A percentile compares a stretch with the other conserved stretches of the same genome.
phyloP scores from a whole-genome alignment of 768 basidiomycete species.

The Tricholoma bakamatsutake region DNA sequence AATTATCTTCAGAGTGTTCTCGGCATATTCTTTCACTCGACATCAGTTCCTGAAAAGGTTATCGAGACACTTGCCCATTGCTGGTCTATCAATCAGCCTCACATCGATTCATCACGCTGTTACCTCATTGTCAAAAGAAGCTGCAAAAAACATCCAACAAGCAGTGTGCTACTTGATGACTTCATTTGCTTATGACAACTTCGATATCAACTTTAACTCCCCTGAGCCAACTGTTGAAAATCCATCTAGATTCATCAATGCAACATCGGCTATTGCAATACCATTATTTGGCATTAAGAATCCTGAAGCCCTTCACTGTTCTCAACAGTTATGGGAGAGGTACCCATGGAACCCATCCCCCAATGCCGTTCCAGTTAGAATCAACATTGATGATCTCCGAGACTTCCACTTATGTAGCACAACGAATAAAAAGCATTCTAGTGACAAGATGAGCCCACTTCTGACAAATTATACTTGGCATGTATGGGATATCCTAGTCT shows the following conservation, averaged over 20 bases:
- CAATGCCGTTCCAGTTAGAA: not conserved
- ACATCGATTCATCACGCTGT: constrained; percentile 13
- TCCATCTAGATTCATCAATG: constrained; percentile 14
- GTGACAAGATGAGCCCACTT: constrained; percentile 4
- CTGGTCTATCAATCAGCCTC: constrained; percentile 17
- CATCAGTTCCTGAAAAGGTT: constrained; percentile 23
- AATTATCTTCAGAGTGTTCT: constrained; percentile 6
- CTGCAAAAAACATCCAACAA: constrained; percentile 4
- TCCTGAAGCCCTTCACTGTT: constrained; percentile 20
- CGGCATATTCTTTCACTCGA: constrained; percentile 29
- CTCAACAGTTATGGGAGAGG: constrained; percentile 23
- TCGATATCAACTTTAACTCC: constrained; percentile 27
- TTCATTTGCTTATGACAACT: constrained; percentile 31
- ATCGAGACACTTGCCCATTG: constrained; percentile 20
- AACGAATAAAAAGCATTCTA: constrained; percentile 7
- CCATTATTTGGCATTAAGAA: constrained; percentile 13
- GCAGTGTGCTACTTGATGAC: constrained; percentile 16
- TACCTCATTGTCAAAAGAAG: constrained; percentile 14
- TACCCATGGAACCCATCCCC: constrained; percentile 15
- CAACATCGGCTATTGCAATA: constrained; percentile 23
- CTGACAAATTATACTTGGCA: constrained; percentile 10
- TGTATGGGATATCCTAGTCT: constrained; percentile 2
- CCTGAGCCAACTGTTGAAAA: constrained; percentile 22
- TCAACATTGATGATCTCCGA: not conserved
- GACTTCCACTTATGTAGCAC: constrained; percentile 4